Evolutionary conservation across 1,284 basidiomycete genomes (phyloP).

Genomic region (Fomitiporia mediterranea): DNA sequence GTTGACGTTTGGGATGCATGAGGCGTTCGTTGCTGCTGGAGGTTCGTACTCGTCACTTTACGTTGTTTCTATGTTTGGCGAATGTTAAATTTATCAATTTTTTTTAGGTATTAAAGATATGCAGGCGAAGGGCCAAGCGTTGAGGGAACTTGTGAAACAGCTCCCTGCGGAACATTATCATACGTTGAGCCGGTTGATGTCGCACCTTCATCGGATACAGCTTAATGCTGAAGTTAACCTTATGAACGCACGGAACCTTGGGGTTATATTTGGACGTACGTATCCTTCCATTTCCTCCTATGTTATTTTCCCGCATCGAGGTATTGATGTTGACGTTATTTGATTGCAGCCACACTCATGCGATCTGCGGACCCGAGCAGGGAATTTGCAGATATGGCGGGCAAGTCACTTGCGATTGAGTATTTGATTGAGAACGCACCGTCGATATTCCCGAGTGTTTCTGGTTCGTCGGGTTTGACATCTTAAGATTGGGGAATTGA

Average conservation of each 20-base stretch:
- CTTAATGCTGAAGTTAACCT: constrained; percentile 72
- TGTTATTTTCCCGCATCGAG: not conserved
- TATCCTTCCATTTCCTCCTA: constrained; percentile 47
- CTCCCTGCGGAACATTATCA: constrained; percentile 86
- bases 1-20: constrained; percentile 87
- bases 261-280: constrained; percentile 99
- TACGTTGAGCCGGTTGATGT: constrained; percentile 79
- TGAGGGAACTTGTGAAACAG: constrained; percentile 70
- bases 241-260: constrained; percentile 94
- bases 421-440: constrained; percentile 91
- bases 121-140: constrained; percentile 51
- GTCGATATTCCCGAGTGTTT: constrained; percentile 53
- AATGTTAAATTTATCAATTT: too few relatives aligned
- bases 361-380: constrained; percentile 80
- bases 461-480: too few relatives aligned
- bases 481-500: too few relatives aligned
- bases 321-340: constrained; percentile 8
- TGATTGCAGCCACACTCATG: constrained; percentile 80
- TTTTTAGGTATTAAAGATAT: constrained; percentile 51
- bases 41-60: constrained; percentile 8
- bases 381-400: constrained; percentile 96
- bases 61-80: too few relatives aligned
- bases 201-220: constrained; percentile 84
- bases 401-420: constrained; percentile 87
- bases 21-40: constrained; percentile 81